Evolutionary conservation across 805 yeast genomes (phyloP), one percentile per base, ranked within the genome.

Genomic region (Spathaspora boniae): DNA sequence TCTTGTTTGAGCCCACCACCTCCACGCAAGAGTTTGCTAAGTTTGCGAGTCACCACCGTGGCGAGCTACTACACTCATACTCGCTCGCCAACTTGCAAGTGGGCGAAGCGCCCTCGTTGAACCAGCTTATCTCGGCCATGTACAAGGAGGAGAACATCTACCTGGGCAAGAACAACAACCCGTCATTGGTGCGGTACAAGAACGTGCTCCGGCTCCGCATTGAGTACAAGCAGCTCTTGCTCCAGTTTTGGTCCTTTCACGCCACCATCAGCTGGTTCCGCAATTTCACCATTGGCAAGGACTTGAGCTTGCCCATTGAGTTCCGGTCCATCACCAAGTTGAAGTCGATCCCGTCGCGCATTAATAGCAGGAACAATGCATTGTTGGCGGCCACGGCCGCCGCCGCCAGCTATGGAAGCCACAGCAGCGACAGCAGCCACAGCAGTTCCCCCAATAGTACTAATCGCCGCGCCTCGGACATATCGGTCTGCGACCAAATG

Each of bases 191-290:
- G 6, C 51, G 56, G 26, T 62, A 60, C 41, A 48, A 53, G 34
- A 66, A 67, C 44, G 46, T 50, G 6, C 52, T 67, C 23, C 50
- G 73, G 24, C 45, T 61, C 6, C 51, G 73, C 26, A 41, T 64
- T n/a, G 73, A 67, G 46, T 50, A 55, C 39, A 51, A 54, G 30
- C 73, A 67, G 42, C 24, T 63, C 14, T 49, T 64, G 15, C 46
- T 67, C 4, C 70, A 65, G 34, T 60, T 60, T 32, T 67, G 72
- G 72, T 62, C 70, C 15, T 65, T 65, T 43, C 48, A 54, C 37
- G 62, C 58, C 2, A 51, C 65, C 62, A 45, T 58, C 11, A 55
- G 60, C 29, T 67, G 73, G 73, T 58, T 39, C 44, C 49, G 69
- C 24, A 49, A 50, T 30, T 47, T 67, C 27, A 38, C 37, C 14